Percentiles rank a stretch among this genome's conserved stretches.
phyloP scores from a whole-genome alignment of 208 protist genomes.

The Crithidia acanthocephali region DNA sequence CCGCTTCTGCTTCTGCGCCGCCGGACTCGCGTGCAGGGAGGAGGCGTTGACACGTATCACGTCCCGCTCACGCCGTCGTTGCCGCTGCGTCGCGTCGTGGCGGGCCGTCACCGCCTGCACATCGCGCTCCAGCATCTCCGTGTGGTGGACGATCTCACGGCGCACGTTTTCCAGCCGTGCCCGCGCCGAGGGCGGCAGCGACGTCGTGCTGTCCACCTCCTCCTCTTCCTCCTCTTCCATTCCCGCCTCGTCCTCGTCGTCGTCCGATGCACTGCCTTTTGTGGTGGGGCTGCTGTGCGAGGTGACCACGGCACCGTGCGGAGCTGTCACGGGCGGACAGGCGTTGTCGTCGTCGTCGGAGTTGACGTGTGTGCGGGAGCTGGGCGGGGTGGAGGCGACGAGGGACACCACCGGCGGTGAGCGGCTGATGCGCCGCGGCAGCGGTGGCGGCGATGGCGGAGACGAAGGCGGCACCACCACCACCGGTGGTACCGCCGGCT shows the following conservation, averaged over 20 bases:
- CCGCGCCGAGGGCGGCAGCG: slow-evolving; percentile 6
- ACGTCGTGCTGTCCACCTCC: background rate
- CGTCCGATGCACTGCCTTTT: background rate
- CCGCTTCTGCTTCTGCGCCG: background rate
- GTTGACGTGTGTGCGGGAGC: background rate
- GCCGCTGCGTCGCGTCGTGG: slow-evolving; percentile 27
- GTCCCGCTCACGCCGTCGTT: slow-evolving; percentile 27
- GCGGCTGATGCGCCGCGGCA: background rate
- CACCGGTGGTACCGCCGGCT: background rate
- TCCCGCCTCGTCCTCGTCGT: slow-evolving; percentile 2
- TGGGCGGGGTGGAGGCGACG: background rate
- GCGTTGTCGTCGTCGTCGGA: background rate
- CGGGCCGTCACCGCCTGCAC: slow-evolving; percentile 29
- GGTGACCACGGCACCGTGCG: slow-evolving; percentile 1
- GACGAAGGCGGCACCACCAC: too few relatives aligned
- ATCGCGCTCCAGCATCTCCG: slow-evolving; percentile 24
- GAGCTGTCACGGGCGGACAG: slow-evolving; percentile 1
- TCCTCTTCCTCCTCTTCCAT: slow-evolving; percentile 1
- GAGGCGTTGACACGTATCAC: slow-evolving; percentile 26
- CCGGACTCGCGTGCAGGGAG: background rate
- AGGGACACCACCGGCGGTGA: background rate
- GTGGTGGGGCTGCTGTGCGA: background rate
- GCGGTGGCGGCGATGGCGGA: background rate
- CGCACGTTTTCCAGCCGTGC: slow-evolving; percentile 23
- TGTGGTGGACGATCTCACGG: slow-evolving; percentile 21